These are phyloP conservation scores for Ceratobasidium sp. DNA, from an alignment of 1,284 basidiomycete genomes.

Conservation along the genomic window DNA sequence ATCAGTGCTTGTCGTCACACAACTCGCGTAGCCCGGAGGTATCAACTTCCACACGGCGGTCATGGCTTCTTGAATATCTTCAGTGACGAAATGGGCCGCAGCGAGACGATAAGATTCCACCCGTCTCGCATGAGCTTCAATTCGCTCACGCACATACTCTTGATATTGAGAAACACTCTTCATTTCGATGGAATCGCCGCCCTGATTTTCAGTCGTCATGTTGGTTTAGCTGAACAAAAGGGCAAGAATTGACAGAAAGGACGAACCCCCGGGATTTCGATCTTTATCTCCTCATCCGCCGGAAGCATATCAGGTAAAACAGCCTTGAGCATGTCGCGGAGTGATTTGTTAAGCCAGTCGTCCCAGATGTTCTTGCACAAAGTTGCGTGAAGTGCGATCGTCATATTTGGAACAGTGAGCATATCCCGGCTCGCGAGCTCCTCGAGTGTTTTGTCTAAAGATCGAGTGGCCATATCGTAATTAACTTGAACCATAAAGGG, in stretches of 20 bases:
- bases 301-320: neutral
- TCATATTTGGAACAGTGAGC: neutral
- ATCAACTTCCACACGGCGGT: constrained; percentile 5
- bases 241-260: too few species aligned
- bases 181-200: too few species aligned
- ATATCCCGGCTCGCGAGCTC: neutral
- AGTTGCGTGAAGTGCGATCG: constrained; percentile 6
- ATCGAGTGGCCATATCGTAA: constrained; percentile 19
- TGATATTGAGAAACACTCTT: constrained; percentile 2
- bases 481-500: neutral
- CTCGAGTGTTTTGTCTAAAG: neutral
- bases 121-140: constrained; percentile 17
- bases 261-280: neutral
- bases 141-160: constrained; percentile 2
- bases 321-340: neutral
- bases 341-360: constrained; percentile 9
- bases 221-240: neutral
- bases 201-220: too few species aligned
- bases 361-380: constrained; percentile 26
- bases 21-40: too few species aligned
- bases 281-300: neutral
- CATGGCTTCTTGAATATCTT: constrained; percentile 11
- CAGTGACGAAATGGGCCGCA: neutral
- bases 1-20: too few species aligned
- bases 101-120: constrained; percentile 14